phyloP scores from a whole-genome alignment of 1,139 yeast species.

The Saccharomycopsis hybrid region DNA sequence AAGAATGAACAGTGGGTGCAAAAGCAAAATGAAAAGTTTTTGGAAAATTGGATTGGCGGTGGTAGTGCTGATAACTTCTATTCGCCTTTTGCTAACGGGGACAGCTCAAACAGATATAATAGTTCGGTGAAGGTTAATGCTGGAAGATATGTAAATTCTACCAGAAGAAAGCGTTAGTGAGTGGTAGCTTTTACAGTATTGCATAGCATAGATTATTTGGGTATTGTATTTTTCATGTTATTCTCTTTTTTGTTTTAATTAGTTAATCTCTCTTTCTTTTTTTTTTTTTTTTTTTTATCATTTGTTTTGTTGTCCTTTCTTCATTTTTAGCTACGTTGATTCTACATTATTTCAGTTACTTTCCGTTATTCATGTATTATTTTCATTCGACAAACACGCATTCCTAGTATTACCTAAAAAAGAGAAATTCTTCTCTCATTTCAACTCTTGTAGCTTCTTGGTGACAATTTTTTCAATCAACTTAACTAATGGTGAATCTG shows the following conservation, averaged over 20 bases:
- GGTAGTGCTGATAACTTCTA: conserved; percentile 87
- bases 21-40: conserved; percentile 75
- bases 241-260: no score
- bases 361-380: no score
- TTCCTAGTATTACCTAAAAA: no score
- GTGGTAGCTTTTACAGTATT: neutral
- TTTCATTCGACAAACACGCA: no score
- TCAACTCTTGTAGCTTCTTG: neutral
- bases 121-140: conserved; percentile 70
- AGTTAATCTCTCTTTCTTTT: no score
- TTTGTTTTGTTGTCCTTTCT: neutral
- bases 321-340: neutral
- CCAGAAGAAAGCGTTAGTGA: conserved; percentile 28
- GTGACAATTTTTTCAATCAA: conserved; percentile 45
- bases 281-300: no score
- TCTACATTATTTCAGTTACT: neutral
- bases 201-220: neutral
- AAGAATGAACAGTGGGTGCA: conserved; percentile 87
- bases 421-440: neutral
- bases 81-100: conserved; percentile 80
- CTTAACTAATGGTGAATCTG: conserved; percentile 32
- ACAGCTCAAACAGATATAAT: conserved; percentile 40
- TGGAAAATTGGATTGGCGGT: conserved; percentile 88
- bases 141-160: conserved; percentile 74
- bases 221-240: no score